phyloP scores from a whole-genome alignment of 306 rosid species.

The Arachis stenosperma region DNA sequence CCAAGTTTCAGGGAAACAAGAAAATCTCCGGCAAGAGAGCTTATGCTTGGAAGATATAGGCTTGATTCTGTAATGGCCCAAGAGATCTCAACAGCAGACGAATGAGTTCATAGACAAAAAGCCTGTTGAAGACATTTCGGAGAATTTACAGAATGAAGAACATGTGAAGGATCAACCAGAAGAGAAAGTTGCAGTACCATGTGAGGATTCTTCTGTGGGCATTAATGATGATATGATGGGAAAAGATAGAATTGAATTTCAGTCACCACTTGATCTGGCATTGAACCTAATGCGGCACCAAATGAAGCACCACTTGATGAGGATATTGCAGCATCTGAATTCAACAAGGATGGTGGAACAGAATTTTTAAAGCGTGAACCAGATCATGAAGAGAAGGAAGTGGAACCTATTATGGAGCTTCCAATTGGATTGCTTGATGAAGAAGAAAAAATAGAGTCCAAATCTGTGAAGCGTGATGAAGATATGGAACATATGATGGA shows the following conservation, averaged over 20 bases:
- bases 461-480: background rate
- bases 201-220: slow-evolving; percentile 24
- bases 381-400: background rate
- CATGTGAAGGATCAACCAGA: slow-evolving; percentile 29
- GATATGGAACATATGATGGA: slow-evolving; percentile 15
- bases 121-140: slow-evolving; percentile 22
- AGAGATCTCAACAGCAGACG: background rate
- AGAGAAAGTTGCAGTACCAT: slow-evolving; percentile 8
- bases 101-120: slow-evolving; percentile 4
- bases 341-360: background rate
- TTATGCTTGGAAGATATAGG: fast-evolving
- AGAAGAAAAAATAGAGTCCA: background rate
- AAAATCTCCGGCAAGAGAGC: too few relatives aligned
- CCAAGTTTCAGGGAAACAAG: too few relatives aligned
- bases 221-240: background rate
- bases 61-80: too few relatives aligned
- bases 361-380: background rate
- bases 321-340: too few relatives aligned
- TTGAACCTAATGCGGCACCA: background rate
- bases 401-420: slow-evolving; percentile 5
- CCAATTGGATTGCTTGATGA: slow-evolving; percentile 34
- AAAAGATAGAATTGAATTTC: slow-evolving; percentile 3
- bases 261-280: background rate
- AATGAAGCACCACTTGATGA: background rate
- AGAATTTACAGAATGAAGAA: background rate